These are phyloP conservation scores for Xylaria sp. DNA, from an alignment of 2,329 filamentous ascomycete genomes.

Conservation along the genomic window DNA sequence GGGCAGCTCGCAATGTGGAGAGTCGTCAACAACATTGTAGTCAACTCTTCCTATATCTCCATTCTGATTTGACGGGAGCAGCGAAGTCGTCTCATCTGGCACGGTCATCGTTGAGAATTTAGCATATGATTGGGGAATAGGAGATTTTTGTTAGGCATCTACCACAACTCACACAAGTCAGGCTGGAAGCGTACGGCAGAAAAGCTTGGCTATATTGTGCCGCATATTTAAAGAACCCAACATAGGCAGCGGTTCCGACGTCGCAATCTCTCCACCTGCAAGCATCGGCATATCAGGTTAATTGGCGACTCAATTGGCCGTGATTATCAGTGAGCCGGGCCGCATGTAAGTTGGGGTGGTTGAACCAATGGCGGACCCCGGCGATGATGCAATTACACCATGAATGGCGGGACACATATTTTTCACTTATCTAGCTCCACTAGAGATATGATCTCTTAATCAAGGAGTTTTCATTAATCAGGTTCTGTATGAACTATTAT, in stretches of 20 bases:
- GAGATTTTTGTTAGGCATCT: background rate
- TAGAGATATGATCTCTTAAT: background rate
- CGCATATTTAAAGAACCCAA: background rate
- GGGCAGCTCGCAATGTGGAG: background rate
- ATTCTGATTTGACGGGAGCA: slow-evolving; percentile 12
- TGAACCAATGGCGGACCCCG: slow-evolving; percentile 1
- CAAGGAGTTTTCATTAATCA: background rate
- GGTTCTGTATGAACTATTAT: background rate
- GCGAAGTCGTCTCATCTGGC: slow-evolving; percentile 15
- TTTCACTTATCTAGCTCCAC: background rate
- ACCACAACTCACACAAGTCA: background rate
- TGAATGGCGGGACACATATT: background rate
- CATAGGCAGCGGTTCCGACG: background rate
- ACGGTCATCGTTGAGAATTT: background rate
- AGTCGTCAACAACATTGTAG: background rate
- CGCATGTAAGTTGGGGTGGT: background rate
- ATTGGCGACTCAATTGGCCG: background rate
- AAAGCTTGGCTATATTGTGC: no score
- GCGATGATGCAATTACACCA: slow-evolving; percentile 13
- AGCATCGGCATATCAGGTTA: background rate
- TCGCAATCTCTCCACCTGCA: slow-evolving; percentile 7
- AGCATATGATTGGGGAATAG: background rate
- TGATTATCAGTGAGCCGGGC: background rate
- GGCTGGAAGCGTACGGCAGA: background rate
- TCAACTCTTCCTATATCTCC: background rate